A percentile compares a stretch with the other conserved stretches of the same genome.
Evolutionary conservation across 495 filamentous ascomycete species (phyloP).

Genomic region (Daldinia decipiens): DNA sequence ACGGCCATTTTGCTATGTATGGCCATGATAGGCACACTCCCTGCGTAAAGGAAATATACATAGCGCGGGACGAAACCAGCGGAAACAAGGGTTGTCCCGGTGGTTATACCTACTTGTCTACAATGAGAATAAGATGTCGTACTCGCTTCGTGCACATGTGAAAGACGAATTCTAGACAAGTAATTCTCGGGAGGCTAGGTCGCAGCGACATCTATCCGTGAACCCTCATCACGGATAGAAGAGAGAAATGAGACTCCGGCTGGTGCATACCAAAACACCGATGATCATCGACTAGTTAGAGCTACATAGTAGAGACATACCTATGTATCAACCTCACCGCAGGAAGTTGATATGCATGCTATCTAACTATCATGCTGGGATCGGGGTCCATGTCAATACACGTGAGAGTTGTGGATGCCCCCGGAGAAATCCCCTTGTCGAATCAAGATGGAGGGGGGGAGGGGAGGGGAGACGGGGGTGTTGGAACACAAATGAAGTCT

Average conservation of each 20-base stretch:
- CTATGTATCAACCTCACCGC: constrained; percentile 36
- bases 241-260: constrained; percentile 25
- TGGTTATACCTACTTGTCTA: constrained; percentile 32
- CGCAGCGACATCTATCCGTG: constrained; percentile 27
- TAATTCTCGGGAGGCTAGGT: constrained; percentile 22
- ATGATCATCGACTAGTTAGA: constrained; percentile 24
- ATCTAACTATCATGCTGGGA: constrained; percentile 40
- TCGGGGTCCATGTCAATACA: constrained; percentile 31
- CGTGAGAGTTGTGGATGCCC: constrained; percentile 24
- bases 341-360: constrained; percentile 44
- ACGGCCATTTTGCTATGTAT: constrained; percentile 19
- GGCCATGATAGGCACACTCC: constrained; percentile 29
- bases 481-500: constrained; percentile 9
- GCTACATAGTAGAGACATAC: constrained; percentile 20
- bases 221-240: constrained; percentile 27
- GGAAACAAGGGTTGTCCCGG: constrained; percentile 36
- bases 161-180: constrained; percentile 20
- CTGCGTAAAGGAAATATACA: constrained; percentile 19
- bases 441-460: constrained; percentile 33
- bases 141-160: constrained; percentile 38
- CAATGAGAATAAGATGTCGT: constrained; percentile 29
- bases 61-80: constrained; percentile 39
- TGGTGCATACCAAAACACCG: constrained; percentile 14
- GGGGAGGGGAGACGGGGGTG: constrained; percentile 12
- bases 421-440: constrained; percentile 24